These are phyloP conservation scores for Pugionium dolabratum DNA, from an alignment of 345 rosid species.

Conservation along the genomic window DNA sequence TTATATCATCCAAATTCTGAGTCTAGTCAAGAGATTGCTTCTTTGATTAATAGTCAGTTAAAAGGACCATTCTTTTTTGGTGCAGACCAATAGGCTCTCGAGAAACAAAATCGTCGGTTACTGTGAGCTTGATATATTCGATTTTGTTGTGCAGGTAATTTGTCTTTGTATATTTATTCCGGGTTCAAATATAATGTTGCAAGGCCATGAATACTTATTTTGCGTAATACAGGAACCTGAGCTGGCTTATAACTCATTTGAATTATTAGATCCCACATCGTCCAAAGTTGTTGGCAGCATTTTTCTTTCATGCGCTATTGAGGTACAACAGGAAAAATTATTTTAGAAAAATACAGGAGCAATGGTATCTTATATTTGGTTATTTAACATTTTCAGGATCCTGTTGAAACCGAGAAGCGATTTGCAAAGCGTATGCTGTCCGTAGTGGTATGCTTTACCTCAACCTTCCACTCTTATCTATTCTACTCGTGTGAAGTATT, in stretches of 20 bases:
- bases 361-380: conserved; percentile 29
- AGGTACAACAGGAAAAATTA: conserved; percentile 47
- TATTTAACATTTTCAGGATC: conserved; percentile 61
- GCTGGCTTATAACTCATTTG: conserved; percentile 50
- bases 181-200: background rate
- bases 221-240: conserved; percentile 54
- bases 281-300: conserved; percentile 66
- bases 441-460: conserved; percentile 61
- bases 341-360: conserved; percentile 3
- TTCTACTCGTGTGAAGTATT: background rate
- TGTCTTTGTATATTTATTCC: background rate
- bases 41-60: background rate
- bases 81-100: conserved; percentile 81
- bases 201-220: background rate
- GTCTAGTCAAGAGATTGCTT: background rate
- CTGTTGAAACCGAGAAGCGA: conserved; percentile 77
- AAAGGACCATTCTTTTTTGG: conserved; percentile 11
- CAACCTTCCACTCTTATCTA: conserved; percentile 3
- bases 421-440: conserved; percentile 87
- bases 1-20: background rate
- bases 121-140: conserved; percentile 77
- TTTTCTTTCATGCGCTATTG: conserved; percentile 72
- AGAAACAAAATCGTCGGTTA: conserved; percentile 81
- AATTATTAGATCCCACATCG: conserved; percentile 72
- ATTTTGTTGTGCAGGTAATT: conserved; percentile 59